Conservation (phyloP, 306 rosid genomes). For the Purshia tridentata region DNA sequence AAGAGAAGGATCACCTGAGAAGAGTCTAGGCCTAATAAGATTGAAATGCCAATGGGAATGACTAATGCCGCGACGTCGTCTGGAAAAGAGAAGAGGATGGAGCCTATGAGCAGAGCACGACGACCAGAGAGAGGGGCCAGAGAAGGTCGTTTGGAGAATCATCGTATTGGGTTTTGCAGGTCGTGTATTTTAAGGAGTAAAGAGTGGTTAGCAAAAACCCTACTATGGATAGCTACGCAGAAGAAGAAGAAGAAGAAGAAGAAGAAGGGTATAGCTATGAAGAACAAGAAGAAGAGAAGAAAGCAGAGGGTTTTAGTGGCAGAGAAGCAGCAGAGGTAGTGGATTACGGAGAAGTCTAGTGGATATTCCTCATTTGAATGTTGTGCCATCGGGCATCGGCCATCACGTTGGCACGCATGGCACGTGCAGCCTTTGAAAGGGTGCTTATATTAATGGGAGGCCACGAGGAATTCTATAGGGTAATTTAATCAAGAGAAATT, state of each 20-base stretch:
- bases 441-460: too few species aligned
- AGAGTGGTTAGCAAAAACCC: slow-evolving; percentile 6
- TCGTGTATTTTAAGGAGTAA: not conserved
- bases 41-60: slow-evolving; percentile 25
- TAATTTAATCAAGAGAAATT: too few species aligned
- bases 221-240: not conserved
- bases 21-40: slow-evolving; percentile 20
- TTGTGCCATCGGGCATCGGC: too few species aligned
- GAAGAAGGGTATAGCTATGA: not conserved
- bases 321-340: not conserved
- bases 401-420: too few species aligned
- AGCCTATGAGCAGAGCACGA: slow-evolving; percentile 31
- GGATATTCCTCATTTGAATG: too few species aligned
- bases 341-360: not conserved
- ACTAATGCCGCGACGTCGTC: slow-evolving; percentile 26
- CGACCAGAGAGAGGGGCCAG: slow-evolving; percentile 31
- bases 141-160: slow-evolving; percentile 39
- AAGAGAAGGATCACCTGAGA: slow-evolving; percentile 19
- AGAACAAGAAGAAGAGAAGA: not conserved
- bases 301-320: not conserved
- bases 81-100: slow-evolving; percentile 39
- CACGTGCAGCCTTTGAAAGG: too few species aligned
- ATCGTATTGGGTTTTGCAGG: not conserved
- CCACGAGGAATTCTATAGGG: too few species aligned
- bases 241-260: not conserved